Evolutionary conservation across 2,329 filamentous ascomycete genomes (phyloP), one percentile per base, ranked within the genome.

Genomic region (Ceratocystis cacaofunesta): DNA sequence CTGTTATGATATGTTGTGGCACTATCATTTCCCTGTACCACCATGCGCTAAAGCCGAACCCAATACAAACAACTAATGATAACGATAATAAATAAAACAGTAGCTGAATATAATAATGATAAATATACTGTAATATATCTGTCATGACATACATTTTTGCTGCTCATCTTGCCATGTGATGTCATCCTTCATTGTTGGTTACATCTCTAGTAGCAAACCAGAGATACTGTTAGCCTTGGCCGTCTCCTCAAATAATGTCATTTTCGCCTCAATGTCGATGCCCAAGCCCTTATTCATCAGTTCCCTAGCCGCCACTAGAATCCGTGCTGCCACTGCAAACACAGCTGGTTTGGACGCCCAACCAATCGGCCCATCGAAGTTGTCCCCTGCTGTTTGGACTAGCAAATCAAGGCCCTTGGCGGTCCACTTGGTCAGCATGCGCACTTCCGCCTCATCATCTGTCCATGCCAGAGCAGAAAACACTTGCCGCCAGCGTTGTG

Each of bases 341-440:
- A 86, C 82, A 36, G 85, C 82, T 0, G 85, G 79, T 65, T 85
- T 85, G 1, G 86, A 85, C 1, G 82, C 82, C 85, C 87, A 91
- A 5, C 90, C 89, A 43, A 95, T 75, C 7, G 87, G 79, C 0
- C 87, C 86, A 71, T 90, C 88, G 1, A 61, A 25, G 3, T 41
- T 43, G 19, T 30, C 30, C 15, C 8, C 36, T 30, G 62, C 62
- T 8, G 44, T 44, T 58, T 52, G 61, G 17, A 10, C 68, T 28
- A 75, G 71, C 10, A 63, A 62, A 5, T 69, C 66, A 6, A 89
- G 70, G 0, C 82, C 85, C 0, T 75, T 73, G 0, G 71, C 68
- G 0, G 80, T 75, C 85, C 86, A 89, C 0, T 46, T 62, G 0
- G 70, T 70, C 36, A 80, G 68, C 5, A 70, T 12, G 25, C 19